Evolutionary conservation across 306 rosid genomes (phyloP).

Genomic region (Pterocarpus macrocarpus): DNA sequence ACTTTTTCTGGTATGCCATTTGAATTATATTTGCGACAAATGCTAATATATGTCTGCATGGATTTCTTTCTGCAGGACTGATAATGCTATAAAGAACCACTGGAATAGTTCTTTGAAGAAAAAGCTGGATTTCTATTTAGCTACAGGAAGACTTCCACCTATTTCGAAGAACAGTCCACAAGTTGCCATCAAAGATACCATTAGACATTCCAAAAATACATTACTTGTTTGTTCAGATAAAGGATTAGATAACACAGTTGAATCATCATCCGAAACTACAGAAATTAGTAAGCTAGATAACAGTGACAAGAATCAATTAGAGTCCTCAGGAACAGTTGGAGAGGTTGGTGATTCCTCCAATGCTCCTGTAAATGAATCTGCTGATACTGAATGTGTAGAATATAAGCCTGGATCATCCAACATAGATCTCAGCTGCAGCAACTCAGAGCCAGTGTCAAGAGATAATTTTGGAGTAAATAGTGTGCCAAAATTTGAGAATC

Average conservation of each 20-base stretch:
- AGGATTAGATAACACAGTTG: slow-evolving; percentile 68
- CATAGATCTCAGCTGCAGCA: slow-evolving; percentile 61
- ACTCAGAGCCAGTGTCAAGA: slow-evolving; percentile 58
- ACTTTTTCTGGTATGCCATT: neutral
- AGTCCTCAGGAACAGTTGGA: slow-evolving; percentile 59
- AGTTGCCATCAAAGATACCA: slow-evolving; percentile 66
- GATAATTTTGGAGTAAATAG: slow-evolving; percentile 51
- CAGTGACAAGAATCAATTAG: slow-evolving; percentile 65
- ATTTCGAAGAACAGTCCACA: slow-evolving; percentile 64
- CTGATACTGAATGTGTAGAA: slow-evolving; percentile 73
- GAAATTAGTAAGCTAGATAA: slow-evolving; percentile 59
- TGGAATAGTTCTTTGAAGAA: slow-evolving; percentile 99
- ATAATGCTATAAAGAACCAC: slow-evolving; percentile 96
- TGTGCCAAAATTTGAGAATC: slow-evolving; percentile 44
- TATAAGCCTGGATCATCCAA: slow-evolving; percentile 57
- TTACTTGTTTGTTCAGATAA: slow-evolving; percentile 58
- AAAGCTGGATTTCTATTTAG: slow-evolving; percentile 83
- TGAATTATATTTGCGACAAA: slow-evolving; percentile 24
- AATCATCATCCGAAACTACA: slow-evolving; percentile 77
- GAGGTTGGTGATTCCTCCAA: slow-evolving; percentile 67
- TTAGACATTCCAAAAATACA: slow-evolving; percentile 54
- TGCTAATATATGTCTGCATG: slow-evolving; percentile 4
- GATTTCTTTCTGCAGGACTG: slow-evolving; percentile 75
- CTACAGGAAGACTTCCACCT: slow-evolving; percentile 94
- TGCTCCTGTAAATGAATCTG: slow-evolving; percentile 65